Evolutionary conservation across 2,329 filamentous ascomycete genomes (phyloP), one percentile per base, ranked within the genome.

Genomic region (Bipolaris cookei): DNA sequence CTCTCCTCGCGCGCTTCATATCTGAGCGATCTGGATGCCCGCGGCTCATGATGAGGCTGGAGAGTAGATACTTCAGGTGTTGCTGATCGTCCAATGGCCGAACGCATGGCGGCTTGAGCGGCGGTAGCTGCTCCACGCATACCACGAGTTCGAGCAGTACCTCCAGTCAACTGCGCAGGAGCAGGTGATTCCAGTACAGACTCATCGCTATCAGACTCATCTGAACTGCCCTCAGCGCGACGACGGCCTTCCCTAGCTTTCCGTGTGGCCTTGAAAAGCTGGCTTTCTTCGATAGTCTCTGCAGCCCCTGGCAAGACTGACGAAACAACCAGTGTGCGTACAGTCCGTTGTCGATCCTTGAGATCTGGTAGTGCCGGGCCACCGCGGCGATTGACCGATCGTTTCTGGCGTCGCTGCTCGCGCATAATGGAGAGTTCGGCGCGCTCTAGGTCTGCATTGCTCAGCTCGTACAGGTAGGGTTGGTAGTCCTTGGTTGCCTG

Each of bases 351-450:
- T 52, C 93, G 86, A 68, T 99, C 95, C 75, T 96, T 97, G 56
- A 99, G 86, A 78, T 99, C 95, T n/a, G 95, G 95, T 38, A 99
- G 81, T 58, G 91, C 90, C 5, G 95, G 95, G 0, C 95, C 95
- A 62, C 95, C 95, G 68, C 95, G 87, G 61, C 95, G 86, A 75
- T 97, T 98, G 67, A 97, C 91, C 6, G 95, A 97, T 45, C 95
- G 87, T 80, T 99, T 99, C 78, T 98, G 93, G 49, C 93, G 87
- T 67, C 95, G 85, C 76, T 98, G 93, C 74, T 99, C 95, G 64
- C 95, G 87, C 56, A 95, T 93, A 68, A 98, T 94, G 37, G 93
- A 95, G 28, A 93, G 86, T 76, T 99, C 95, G 51, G 93, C 94
- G 60, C 90, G 86, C 76, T 98, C 93, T 41, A 98, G 80, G 64